Evolutionary conservation across 768 basidiomycete species (phyloP), one percentile per base, ranked within the genome.

Genomic region (Amanita subjunquillea): DNA sequence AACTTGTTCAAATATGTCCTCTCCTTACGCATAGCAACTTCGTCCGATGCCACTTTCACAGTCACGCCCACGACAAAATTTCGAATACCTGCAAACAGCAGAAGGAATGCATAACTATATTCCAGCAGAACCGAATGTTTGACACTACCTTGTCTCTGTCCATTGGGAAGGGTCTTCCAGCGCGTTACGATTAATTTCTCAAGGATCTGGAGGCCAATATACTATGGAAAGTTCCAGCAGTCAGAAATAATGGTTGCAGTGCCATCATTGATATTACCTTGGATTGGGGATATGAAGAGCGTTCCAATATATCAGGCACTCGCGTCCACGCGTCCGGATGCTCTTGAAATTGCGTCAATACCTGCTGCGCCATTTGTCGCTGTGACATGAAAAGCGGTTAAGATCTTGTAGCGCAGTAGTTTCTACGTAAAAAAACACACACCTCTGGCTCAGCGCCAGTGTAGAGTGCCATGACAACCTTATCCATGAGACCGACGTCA

Each of bases 1-100:
- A 99, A 79, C 74, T 99, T 99, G 68, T 96, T 94, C 62, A 98
- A 65, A 62, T 87, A 94, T 1, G 87, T 86, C 79, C 90, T 97
- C 74, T 98, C 92, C 67, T 87, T 86, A 57, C 90, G 82, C 74
- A 95, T 78, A 20, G 82, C 76, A 17, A 77, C 71, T 66, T 98
- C 95, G 67, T 98, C 95, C 3, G 91, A 91, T 48, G 94, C 87
- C 20, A 89, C 83, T 65, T 94, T 92, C 58, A 98, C 91, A 8
- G 88, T 95, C 41, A 93, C 78, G 20, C 86, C 87, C 48, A 97
- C 91, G 59, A 99, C 82, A 60, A 98, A 99, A 69, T 98, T 98
- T 54, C 94, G 83, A 57, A 99, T 98, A 49, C 95, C 95, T 85
- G 25, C 38, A 48, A 29, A 15, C 29, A 38, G 43, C 56, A 32